Percentiles rank a stretch among this genome's conserved stretches.
These are phyloP conservation scores for Fusarium sp. DNA, from an alignment of 2,329 filamentous ascomycete genomes.

Conservation along the genomic window DNA sequence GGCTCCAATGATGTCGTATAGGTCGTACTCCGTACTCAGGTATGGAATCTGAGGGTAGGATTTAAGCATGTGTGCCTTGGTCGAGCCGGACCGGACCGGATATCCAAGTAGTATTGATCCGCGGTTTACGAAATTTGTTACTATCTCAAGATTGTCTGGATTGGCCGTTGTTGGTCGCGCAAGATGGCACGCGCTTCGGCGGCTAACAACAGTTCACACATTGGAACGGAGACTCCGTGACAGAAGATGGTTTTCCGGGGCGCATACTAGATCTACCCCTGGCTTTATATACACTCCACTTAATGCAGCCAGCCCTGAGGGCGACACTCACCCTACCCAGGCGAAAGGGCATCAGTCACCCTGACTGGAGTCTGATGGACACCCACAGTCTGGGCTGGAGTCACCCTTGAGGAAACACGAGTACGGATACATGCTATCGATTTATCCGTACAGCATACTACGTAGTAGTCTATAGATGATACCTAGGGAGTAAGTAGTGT, in stretches of 20 bases:
- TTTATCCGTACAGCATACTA: no score
- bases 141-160: slow-evolving; percentile 1
- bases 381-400: no score
- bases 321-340: background rate
- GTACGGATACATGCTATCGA: no score
- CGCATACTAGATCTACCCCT: slow-evolving; percentile 22
- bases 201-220: slow-evolving; percentile 17
- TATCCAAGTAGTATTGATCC: slow-evolving; percentile 3
- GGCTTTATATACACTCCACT: background rate
- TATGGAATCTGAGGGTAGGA: slow-evolving; percentile 11
- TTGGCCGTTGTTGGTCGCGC: slow-evolving; percentile 3
- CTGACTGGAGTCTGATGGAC: no score
- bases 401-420: no score
- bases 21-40: background rate
- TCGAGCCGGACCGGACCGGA: slow-evolving; percentile 23
- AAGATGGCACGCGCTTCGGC: slow-evolving; percentile 12
- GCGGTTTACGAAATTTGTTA: slow-evolving; percentile 5
- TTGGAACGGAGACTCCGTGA: slow-evolving; percentile 30
- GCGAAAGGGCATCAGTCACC: no score
- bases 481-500: no score
- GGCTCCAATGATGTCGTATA: slow-evolving; percentile 5
- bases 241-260: slow-evolving; percentile 19
- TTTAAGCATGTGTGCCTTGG: slow-evolving; percentile 6
- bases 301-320: background rate
- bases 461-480: no score